These are phyloP conservation scores for Penicillium digitatum DNA, from an alignment of 2,329 filamentous ascomycete species.

Conservation along the genomic window DNA sequence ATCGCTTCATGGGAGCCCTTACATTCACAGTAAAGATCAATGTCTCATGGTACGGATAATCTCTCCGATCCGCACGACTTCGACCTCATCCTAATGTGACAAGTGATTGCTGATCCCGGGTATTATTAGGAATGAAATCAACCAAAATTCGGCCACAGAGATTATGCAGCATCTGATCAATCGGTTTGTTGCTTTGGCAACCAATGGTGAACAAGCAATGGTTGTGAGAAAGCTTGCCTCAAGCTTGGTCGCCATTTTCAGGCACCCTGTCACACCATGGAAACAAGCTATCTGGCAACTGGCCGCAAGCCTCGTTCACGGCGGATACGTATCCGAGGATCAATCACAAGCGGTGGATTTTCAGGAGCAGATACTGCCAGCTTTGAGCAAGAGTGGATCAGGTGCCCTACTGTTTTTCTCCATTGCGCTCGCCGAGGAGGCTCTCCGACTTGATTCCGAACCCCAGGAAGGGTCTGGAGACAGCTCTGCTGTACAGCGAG, in stretches of 20 bases:
- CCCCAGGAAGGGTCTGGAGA: constrained; percentile 13
- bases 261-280: constrained; percentile 40
- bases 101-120: background rate
- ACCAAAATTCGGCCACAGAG: constrained; percentile 30
- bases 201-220: constrained; percentile 36
- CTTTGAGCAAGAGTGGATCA: constrained; percentile 35
- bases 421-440: constrained; percentile 41
- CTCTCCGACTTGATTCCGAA: constrained; percentile 21
- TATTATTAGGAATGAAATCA: constrained; percentile 35
- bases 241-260: constrained; percentile 44
- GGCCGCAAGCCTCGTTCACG: constrained; percentile 38
- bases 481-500: constrained; percentile 15
- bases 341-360: constrained; percentile 31
- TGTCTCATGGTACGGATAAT: constrained; percentile 64
- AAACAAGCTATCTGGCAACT: constrained; percentile 35
- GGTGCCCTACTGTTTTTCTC: constrained; percentile 39
- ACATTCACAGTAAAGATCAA: constrained; percentile 95
- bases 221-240: constrained; percentile 48
- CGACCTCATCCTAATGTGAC: no score
- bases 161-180: constrained; percentile 43
- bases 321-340: constrained; percentile 36
- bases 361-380: constrained; percentile 33
- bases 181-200: constrained; percentile 42
- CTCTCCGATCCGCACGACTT: background rate
- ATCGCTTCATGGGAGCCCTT: constrained; percentile 87